Evolutionary conservation across 108 stramenopile species (phyloP), one percentile per base, ranked within the genome.

Genomic region (Ochromonas danica): DNA sequence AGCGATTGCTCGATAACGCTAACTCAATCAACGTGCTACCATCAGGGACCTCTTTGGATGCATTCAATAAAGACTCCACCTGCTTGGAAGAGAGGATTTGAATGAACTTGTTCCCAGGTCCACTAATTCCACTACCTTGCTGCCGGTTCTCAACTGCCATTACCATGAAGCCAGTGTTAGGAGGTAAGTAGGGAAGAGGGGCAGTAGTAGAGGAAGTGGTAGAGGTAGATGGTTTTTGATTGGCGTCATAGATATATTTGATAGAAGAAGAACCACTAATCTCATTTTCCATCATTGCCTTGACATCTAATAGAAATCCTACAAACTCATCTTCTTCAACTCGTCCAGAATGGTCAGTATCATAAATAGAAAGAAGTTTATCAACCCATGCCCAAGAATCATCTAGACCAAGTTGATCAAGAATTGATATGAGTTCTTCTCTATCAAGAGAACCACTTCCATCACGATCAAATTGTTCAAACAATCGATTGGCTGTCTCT

Each of bases 241-340:
- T 22, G 22, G 6, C 22, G 22, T 51, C 22, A 51, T 51, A 51
- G 22, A 51, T 51, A 51, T 51, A 51, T 14, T 22, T 6, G 14
- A 51, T 51, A 14, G 6, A 6, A 51, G 45, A 51, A 14, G 22
- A 51, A 51, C 22, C 22, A 51, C 22, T 6, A 51, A 51, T 51
- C 6, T 51, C 45, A 14, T 51, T 51, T 51, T 51, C 45, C 6
- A 51, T 14, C 22, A 51, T 22, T 14, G 22, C 22, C 22, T 22
- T 51, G 17, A 67, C 10, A 25, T 67, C 63, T 28, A 31, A 10
- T 28, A 67, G 31, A 36, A 31, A 67, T 6, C 31, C 25, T 3
- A 67, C 10, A 6, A 75, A 33, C 40, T 75, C 72, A 3, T 75
- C 72, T 33, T 57, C 51, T 45, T 75, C 72, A 36, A 75, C 22